Base-by-base conservation (phyloP, 2,329 filamentous ascomycete genomes). In the Sporothrix globosa region DNA sequence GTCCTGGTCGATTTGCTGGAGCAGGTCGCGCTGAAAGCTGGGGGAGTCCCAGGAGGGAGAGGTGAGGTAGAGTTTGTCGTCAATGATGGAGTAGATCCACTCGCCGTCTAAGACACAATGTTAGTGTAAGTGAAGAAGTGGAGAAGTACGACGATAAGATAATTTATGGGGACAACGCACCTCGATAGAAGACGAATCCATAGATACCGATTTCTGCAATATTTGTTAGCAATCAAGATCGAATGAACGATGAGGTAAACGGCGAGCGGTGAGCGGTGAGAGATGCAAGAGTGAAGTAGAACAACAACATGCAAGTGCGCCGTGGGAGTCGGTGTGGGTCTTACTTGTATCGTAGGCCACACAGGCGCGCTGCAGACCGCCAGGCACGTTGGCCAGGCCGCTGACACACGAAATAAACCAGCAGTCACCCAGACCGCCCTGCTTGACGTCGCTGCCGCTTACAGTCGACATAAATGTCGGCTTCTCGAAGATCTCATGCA, bases 51-150 rank as follows among this genome's bases (percentile, higher is more conserved):
- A 96, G 76, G 91, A 90, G 4, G 92, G 91, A 1, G 91, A 92
- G 72, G 90, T 92, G 21, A 97, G 86, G 78, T 92, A 96, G 2
- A 97, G 84, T 80, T 96, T 96, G 79, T 97, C 93, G 77, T 97
- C 93, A 71, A 97, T 89, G 73, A 97, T 94, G 71, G 92, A 93
- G 75, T 93, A 93, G 70, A 95, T 91, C 93, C 93, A 97, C 79
- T 96, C 92, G 68, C 93, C 93, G 76, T 97, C 93, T 80, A 67
- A 1, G 30, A 61, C 6, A 66, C 41, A 19, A 39, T 21, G 70
- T 74, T 67, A 72, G 72, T 13, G 17, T 66, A 11, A 39, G 13
- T 56, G 9, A 44, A 4, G 9, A 44, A 4, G 41, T 39, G 13
- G 21, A 2, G 13, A 11, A 24, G 41, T 48, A 24, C 27, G 30